Evolutionary conservation across 2,329 filamentous ascomycete species (phyloP), one percentile per base, ranked within the genome.

Genomic region (Cordyceps farinosa): DNA sequence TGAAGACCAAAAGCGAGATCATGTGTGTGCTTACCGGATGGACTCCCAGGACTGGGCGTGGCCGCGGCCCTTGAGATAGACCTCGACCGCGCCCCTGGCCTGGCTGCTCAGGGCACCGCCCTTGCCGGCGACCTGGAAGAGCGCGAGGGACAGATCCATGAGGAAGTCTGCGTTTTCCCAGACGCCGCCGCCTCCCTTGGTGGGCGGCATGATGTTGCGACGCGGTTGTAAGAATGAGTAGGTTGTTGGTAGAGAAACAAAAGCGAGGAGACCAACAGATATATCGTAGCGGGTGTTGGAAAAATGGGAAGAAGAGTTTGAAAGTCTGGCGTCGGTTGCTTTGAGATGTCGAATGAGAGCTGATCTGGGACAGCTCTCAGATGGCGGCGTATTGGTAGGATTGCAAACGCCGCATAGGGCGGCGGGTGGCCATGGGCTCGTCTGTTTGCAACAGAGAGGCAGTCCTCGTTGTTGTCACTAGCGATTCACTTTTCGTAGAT

Each of bases 1-100:
- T 22, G 22, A 22, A 22, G 22, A 22, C 22, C 6, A 17, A 40
- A n/a, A 51, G 17, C 2, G 8, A 9, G 8, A 22, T 22, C 10
- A 9, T 15, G 34, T 6, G 9, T 42, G 8, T 40, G 6, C 77
- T 50, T 74, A 81, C 80, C 80, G 78, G 56, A 82, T 73, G 1
- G 71, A 77, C 36, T 82, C 76, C 78, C 78, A 82, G 3, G 75
- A 77, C n/a, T 77, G 75, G 6, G 66, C 64, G 57, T 75, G 70
- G 8, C 77, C 73, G 6, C 66, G 67, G 13, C 65, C 48, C n/a
- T 70, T 66, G 61, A 80, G 70, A n/a, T 72, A 72, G 8, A 65
- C 65, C 52, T 73, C 69, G 55, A 81, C 68, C 1, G 67, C 68
- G 0, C 71, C 69, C 57, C 73, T 74, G 40, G 71, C 65, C 32